Evolutionary conservation across 176 grass and related monocot genomes (phyloP).

Genomic region (Ampelocalamus luodianensis): DNA sequence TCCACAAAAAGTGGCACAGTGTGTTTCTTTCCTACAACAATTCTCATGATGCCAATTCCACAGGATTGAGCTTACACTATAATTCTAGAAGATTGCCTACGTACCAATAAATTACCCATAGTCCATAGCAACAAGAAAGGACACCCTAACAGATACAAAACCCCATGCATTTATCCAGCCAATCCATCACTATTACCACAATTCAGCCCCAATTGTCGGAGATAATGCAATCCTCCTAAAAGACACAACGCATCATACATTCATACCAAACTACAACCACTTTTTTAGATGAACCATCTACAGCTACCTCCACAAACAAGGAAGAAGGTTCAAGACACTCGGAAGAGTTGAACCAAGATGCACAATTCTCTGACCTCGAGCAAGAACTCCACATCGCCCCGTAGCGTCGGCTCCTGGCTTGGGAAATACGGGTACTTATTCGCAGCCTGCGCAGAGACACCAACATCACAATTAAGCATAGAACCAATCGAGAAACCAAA

Average conservation of each 20-base stretch:
- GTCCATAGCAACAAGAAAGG: neutral
- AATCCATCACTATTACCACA: neutral
- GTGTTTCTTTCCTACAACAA: neutral
- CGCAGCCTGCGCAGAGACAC: slow-evolving; percentile 46
- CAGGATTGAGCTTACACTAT: neutral
- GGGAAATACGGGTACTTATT: slow-evolving; percentile 67
- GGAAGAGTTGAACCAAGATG: neutral
- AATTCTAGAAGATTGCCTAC: neutral
- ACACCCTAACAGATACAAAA: neutral
- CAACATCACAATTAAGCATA: neutral
- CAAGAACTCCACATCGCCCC: slow-evolving; percentile 79
- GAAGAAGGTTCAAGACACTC: neutral
- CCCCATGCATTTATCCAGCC: neutral
- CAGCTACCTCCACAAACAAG: neutral
- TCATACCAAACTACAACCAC: too few species aligned
- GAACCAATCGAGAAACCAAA: neutral
- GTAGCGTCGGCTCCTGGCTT: slow-evolving; percentile 73
- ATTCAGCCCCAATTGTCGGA: neutral
- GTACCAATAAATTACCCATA: neutral
- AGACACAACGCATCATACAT: neutral
- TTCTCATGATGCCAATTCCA: neutral
- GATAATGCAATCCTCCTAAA: neutral
- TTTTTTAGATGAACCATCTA: neutral
- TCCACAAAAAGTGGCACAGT: neutral
- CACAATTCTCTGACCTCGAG: slow-evolving; percentile 56